phyloP scores from a whole-genome alignment of 2,329 filamentous ascomycete genomes.

The Diaporthe vaccinii region DNA sequence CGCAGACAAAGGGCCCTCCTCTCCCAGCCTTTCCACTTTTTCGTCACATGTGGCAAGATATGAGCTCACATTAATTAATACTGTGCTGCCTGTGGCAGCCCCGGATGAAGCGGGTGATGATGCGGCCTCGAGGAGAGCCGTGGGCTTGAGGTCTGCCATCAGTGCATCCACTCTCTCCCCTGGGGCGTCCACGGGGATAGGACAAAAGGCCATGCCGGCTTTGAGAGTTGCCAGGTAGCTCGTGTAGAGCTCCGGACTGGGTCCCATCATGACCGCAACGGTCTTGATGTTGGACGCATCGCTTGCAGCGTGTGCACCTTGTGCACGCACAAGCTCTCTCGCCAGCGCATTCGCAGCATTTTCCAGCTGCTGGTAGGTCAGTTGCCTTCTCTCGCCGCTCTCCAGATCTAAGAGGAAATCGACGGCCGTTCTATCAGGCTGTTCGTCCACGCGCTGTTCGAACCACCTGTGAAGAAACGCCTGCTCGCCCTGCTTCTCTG shows the following conservation, averaged over 20 bases:
- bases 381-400: slow-evolving; percentile 13
- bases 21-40: slow-evolving; percentile 30
- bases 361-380: slow-evolving; percentile 32
- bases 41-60: slow-evolving; percentile 9
- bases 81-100: slow-evolving; percentile 30
- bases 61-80: background rate
- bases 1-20: background rate
- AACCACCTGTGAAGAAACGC: slow-evolving; percentile 29
- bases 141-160: slow-evolving; percentile 47
- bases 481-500: background rate
- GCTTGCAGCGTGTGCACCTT: slow-evolving; percentile 12
- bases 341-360: slow-evolving; percentile 30
- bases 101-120: slow-evolving; percentile 5
- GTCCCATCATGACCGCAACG: slow-evolving; percentile 43
- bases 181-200: slow-evolving; percentile 53
- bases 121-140: slow-evolving; percentile 44
- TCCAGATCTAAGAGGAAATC: slow-evolving; percentile 31
- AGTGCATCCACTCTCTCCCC: slow-evolving; percentile 47
- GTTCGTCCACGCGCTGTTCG: slow-evolving; percentile 25
- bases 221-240: slow-evolving; percentile 53
- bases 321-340: slow-evolving; percentile 17
- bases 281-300: slow-evolving; percentile 16
- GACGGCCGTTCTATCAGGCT: slow-evolving; percentile 23
- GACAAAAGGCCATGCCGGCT: slow-evolving; percentile 53
- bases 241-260: slow-evolving; percentile 53